Conservation (phyloP, 257 asterid genomes). For the Solanum clarkiae region DNA sequence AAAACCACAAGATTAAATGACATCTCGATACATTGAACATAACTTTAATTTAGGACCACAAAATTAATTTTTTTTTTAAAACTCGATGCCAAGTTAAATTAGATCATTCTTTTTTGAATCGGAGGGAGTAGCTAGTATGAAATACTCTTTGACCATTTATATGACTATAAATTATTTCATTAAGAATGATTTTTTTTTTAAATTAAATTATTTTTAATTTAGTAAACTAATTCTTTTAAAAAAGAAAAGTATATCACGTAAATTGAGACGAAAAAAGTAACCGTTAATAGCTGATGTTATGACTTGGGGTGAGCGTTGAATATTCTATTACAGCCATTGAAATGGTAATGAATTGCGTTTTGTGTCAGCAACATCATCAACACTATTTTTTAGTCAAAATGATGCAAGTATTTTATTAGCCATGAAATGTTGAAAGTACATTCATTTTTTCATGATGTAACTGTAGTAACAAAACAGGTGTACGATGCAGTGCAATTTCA, state of each 20-base stretch:
- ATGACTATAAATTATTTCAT: background rate
- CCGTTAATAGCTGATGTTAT: background rate
- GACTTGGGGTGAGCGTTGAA: background rate
- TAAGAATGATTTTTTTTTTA: background rate
- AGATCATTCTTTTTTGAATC: no score
- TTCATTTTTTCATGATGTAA: background rate
- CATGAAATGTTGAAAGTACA: background rate
- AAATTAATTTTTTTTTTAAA: no score
- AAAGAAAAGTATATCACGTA: background rate
- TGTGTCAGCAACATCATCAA: background rate
- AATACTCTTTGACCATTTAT: background rate
- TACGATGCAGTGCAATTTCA: background rate
- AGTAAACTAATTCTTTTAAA: rapidly evolving
- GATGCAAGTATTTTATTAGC: background rate
- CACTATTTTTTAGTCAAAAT: background rate
- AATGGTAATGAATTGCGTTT: background rate
- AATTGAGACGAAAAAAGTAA: background rate
- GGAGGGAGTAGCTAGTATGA: no score
- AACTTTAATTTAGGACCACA: no score
- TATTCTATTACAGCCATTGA: background rate
- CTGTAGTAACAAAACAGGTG: background rate
- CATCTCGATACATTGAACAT: no score
- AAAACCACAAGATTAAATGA: no score
- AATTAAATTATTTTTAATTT: background rate
- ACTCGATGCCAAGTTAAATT: no score